Percentiles rank a stretch among this genome's conserved stretches.
Conservation (phyloP, 768 basidiomycete genomes). For the Pseudohyphozyma bogoriensis region DNA sequence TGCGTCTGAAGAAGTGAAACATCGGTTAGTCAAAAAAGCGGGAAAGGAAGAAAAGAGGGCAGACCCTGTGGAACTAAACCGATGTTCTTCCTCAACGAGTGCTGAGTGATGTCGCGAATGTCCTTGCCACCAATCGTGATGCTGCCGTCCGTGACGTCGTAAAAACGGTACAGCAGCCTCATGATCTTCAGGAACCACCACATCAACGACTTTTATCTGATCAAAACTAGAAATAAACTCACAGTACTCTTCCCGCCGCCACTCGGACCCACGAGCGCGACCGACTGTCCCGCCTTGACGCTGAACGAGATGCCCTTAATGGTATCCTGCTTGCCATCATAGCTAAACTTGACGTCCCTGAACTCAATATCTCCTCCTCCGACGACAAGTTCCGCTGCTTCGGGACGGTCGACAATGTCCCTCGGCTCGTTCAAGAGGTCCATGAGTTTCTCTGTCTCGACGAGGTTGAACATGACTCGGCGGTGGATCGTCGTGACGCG, state of each 20-base stretch:
- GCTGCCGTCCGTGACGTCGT: conserved; percentile 64
- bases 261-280: conserved; percentile 78
- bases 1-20: not conserved
- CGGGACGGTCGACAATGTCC: conserved; percentile 70
- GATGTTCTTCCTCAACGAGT: conserved; percentile 64
- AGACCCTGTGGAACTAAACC: conserved; percentile 85
- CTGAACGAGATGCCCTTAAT: conserved; percentile 74
- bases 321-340: conserved; percentile 46
- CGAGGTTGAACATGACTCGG: conserved; percentile 33
- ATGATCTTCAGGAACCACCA: too few species aligned
- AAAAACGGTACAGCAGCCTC: conserved; percentile 79
- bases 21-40: too few species aligned
- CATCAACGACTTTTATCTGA: too few species aligned
- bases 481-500: conserved; percentile 10
- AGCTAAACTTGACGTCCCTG: conserved; percentile 78
- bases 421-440: conserved; percentile 68
- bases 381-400: conserved; percentile 53
- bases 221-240: not conserved
- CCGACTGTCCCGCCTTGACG: conserved; percentile 73
- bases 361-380: conserved; percentile 84
- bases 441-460: conserved; percentile 56
- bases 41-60: conserved; percentile 40
- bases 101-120: conserved; percentile 75
- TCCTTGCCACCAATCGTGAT: conserved; percentile 58
- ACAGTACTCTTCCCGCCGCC: conserved; percentile 69